phyloP scores from a whole-genome alignment of 352 stramenopile genomes.

The Phytophthora fragariaefolia region DNA sequence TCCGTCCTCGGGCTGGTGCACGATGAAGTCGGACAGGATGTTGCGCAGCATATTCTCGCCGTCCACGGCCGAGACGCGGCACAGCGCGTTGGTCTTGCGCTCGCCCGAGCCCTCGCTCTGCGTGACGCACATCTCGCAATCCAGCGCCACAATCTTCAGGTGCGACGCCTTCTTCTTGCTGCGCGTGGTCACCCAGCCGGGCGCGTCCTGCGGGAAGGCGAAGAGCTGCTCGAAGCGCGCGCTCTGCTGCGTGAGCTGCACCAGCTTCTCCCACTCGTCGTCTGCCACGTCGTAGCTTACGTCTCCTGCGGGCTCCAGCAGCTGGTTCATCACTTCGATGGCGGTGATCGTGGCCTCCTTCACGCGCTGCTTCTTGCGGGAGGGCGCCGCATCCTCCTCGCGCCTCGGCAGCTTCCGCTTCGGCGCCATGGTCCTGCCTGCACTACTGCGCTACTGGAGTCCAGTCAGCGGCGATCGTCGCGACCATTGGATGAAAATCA shows the following conservation, averaged over 20 bases:
- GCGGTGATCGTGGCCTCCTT: conserved; percentile 63
- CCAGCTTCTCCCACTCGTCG: conserved; percentile 73
- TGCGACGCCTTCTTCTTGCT: conserved; percentile 67
- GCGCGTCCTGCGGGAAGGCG: conserved; percentile 47
- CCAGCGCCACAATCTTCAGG: conserved; percentile 76
- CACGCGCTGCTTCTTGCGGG: conserved; percentile 71
- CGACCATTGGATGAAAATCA: conserved; percentile 24
- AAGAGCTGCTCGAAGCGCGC: conserved; percentile 67
- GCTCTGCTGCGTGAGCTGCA: conserved; percentile 68
- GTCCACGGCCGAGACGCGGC: conserved; percentile 82
- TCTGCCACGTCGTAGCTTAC: conserved; percentile 63
- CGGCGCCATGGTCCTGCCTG: conserved; percentile 34
- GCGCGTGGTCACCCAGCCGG: conserved; percentile 67
- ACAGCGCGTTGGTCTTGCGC: conserved; percentile 67
- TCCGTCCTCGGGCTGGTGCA: conserved; percentile 77
- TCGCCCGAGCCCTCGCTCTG: conserved; percentile 28
- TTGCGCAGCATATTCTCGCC: conserved; percentile 77
- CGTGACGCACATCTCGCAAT: conserved; percentile 91
- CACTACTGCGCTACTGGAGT: neutral
- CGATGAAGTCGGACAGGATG: conserved; percentile 82
- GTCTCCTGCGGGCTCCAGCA: conserved; percentile 51
- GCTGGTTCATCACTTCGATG: conserved; percentile 75
- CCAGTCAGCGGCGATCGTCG: conserved; percentile 27
- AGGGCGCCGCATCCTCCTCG: conserved; percentile 7
- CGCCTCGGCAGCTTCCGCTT: conserved; percentile 46